Conservation (phyloP, 2,329 filamentous ascomycete genomes). For the Magnaporthiopsis rhizophila region DNA sequence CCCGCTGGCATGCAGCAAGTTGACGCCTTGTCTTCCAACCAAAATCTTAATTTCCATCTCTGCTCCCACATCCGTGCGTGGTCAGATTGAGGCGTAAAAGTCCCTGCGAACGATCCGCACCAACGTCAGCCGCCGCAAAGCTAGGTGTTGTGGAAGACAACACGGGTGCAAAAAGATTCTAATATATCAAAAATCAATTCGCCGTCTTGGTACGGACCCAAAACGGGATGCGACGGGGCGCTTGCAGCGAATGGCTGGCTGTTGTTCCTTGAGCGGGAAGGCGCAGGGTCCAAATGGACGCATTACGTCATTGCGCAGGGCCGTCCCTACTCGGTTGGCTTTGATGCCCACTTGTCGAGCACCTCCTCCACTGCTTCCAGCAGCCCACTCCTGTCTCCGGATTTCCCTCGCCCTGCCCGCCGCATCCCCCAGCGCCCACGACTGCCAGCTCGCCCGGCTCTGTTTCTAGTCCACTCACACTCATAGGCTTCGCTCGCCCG, state of each 20-base stretch:
- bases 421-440: neutral
- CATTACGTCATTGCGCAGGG: slow-evolving; percentile 2
- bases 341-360: slow-evolving; percentile 1
- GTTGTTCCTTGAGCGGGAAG: neutral
- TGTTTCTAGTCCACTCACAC: neutral
- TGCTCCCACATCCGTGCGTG: neutral
- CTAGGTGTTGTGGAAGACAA: neutral
- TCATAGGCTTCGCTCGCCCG: neutral
- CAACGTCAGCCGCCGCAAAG: neutral
- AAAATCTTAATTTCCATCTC: neutral
- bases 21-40: neutral
- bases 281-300: neutral
- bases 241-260: neutral
- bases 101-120: neutral
- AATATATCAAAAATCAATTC: neutral
- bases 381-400: neutral
- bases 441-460: neutral
- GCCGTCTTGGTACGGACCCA: neutral
- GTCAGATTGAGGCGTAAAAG: neutral
- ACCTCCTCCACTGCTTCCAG: neutral
- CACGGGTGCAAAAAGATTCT: neutral
- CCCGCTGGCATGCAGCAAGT: too few relatives aligned
- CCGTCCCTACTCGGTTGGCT: neutral
- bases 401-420: neutral
- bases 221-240: neutral